Percentiles rank a stretch among this genome's conserved stretches.
Evolutionary conservation across 805 yeast species (phyloP).

Genomic region (Starmera quercuum): DNA sequence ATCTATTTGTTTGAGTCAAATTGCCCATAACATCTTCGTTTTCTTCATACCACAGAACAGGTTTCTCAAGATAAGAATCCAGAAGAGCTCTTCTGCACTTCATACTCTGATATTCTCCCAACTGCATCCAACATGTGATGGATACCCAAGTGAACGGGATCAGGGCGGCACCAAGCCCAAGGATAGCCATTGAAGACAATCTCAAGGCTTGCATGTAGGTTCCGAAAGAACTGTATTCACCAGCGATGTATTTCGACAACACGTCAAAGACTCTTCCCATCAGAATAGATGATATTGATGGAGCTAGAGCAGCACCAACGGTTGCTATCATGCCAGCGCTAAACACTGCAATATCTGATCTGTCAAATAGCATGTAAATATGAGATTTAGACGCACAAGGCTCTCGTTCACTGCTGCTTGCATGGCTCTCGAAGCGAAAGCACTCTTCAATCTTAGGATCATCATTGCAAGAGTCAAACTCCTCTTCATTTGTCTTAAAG

Average conservation of each 20-base stretch:
- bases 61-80: constrained; percentile 34
- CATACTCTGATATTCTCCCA: constrained; percentile 66
- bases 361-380: constrained; percentile 16
- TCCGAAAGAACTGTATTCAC: constrained; percentile 20
- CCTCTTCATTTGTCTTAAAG: no score
- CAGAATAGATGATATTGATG: constrained; percentile 55
- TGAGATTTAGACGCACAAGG: no score
- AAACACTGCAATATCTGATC: constrained; percentile 17
- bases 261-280: constrained; percentile 57
- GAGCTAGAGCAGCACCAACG: constrained; percentile 42
- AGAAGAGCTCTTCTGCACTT: constrained; percentile 45
- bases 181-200: constrained; percentile 31
- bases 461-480: no score
- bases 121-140: constrained; percentile 51
- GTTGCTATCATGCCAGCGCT: constrained; percentile 31
- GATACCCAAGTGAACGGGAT: constrained; percentile 44
- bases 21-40: constrained; percentile 53
- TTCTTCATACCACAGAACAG: constrained; percentile 57
- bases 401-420: no score
- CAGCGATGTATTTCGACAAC: constrained; percentile 26
- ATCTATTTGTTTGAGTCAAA: constrained; percentile 56
- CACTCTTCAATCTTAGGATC: no score
- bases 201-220: constrained; percentile 31
- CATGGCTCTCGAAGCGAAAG: no score
- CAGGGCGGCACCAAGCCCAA: constrained; percentile 39